phyloP scores from a whole-genome alignment of 176 grass and related monocot species.

The Musa acuminata region DNA sequence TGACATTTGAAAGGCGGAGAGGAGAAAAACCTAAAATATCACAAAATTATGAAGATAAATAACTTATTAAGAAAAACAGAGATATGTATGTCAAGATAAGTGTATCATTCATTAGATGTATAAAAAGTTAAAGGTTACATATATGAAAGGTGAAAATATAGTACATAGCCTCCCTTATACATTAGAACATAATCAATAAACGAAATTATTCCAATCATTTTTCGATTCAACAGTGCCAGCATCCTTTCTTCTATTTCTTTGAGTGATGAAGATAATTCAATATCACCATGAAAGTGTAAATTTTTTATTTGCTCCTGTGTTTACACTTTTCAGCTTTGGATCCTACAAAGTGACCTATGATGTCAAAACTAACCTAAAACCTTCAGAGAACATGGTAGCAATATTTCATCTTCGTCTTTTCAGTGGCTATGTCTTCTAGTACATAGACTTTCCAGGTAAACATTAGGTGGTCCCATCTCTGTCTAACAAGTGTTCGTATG shows the following conservation, averaged over 20 bases:
- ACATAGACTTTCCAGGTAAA: no score
- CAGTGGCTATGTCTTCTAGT: neutral
- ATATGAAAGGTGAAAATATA: no score
- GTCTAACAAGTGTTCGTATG: neutral
- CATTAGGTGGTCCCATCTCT: no score
- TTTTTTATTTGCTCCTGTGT: no score
- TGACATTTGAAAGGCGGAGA: neutral
- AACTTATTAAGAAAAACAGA: neutral
- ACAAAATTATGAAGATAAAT: neutral
- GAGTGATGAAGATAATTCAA: neutral
- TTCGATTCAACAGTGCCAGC: neutral
- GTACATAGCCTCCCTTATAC: neutral
- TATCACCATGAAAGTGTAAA: no score
- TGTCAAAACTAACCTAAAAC: neutral
- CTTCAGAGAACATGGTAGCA: neutral
- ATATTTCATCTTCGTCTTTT: neutral
- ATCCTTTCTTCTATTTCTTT: neutral
- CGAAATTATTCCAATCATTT: neutral
- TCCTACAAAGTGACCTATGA: neutral
- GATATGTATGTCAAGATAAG: neutral
- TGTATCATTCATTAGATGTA: neutral
- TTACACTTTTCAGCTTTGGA: no score
- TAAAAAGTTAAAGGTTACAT: no score
- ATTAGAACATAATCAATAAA: neutral
- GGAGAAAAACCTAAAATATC: neutral